Base-by-base conservation (phyloP, 2,329 filamentous ascomycete genomes). In the Scedosporium minutisporum region DNA sequence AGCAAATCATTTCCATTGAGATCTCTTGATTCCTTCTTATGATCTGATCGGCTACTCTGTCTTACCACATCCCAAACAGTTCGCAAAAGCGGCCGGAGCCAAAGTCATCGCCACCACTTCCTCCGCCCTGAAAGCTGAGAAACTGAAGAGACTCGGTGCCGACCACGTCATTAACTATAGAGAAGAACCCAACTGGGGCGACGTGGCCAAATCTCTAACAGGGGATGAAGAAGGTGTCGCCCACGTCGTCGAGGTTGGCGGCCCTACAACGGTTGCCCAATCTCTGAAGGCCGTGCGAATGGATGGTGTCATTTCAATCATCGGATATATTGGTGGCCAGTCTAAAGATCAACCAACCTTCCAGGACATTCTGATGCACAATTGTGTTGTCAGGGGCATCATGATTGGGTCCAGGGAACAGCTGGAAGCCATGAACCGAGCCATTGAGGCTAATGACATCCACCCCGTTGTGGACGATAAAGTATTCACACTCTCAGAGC, bases 121-220 rank as follows among this genome's bases (percentile, higher is more conserved):
- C 1, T 80, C 78, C 0, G 68, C 71, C 0, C 72, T 73, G 2
- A 86, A 86, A 70, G 78, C 72, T 3, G 74, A 79, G 29, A 69
- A 70, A 29, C 74, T 86, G 14, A 80, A 80, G 71, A 73, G 76
- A 65, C 72, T 82, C 7, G 83, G 83, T 42, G 82, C 81, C 0
- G 77, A 82, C 66, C 77, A 84, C 65, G 75, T 85, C 60, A 75
- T 86, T 69, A 85, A 85, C 74, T 85, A 86, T 73, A 74, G 74
- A 61, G 75, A 78, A 42, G 78, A 78, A 46, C 64, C 72, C 0
- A 76, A 79, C 66, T 86, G 83, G 83, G 83, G 83, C 46, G 75
- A 80, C 69, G 76, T 76, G 5, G 83, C 80, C 0, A 78, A 78
- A 65, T 74, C 72, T 59, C 70, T 84, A 4, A 83, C 82, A 0